These are phyloP conservation scores for Sclerotinia subarctica DNA, from an alignment of 2,329 filamentous ascomycete species.

Conservation along the genomic window DNA sequence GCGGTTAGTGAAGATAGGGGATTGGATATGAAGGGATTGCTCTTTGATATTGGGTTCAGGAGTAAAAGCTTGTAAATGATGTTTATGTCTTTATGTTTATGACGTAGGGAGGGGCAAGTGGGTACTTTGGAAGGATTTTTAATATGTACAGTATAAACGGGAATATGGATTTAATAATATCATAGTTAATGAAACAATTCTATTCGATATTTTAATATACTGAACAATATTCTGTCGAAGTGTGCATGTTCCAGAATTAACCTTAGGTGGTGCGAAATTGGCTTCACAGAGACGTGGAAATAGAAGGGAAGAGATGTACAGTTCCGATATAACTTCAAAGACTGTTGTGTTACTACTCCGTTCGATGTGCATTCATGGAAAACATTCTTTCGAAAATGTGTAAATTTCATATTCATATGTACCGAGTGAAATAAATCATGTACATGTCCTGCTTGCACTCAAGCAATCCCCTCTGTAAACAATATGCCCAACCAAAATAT, in stretches of 20 bases:
- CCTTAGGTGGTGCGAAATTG: background rate
- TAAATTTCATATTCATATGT: slow-evolving; percentile 6
- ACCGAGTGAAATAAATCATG: background rate
- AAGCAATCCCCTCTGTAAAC: slow-evolving; percentile 2
- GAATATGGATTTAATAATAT: background rate
- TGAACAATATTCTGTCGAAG: too few species aligned
- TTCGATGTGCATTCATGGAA: background rate
- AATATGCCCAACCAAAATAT: background rate
- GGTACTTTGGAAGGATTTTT: background rate
- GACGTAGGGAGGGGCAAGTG: background rate
- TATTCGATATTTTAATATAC: background rate
- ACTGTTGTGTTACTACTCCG: background rate
- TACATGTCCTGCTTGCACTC: background rate
- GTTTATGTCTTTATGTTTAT: slow-evolving; percentile 4
- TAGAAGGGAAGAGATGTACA: too few species aligned
- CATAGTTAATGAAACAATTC: background rate
- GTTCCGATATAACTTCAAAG: background rate
- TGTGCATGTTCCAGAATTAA: background rate
- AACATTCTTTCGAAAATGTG: background rate
- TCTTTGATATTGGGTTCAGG: background rate
- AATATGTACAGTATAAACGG: background rate
- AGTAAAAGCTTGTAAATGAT: background rate
- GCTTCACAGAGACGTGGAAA: background rate
- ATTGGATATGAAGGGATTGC: too few species aligned
- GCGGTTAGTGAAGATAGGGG: background rate